Conservation (phyloP, 768 basidiomycete species). For the Artomyces pyxidatus region DNA sequence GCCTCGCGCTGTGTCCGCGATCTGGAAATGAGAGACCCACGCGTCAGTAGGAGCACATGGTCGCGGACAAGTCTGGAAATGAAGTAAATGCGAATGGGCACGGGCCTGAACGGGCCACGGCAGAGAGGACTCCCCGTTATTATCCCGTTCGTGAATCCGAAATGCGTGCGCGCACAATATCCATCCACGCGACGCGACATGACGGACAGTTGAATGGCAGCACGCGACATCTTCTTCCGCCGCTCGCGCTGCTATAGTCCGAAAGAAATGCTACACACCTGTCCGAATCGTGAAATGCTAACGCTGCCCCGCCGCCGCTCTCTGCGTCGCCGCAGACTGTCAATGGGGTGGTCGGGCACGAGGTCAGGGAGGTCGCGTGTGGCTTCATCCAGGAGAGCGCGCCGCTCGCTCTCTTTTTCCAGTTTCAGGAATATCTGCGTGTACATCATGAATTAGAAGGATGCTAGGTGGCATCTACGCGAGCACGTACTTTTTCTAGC, state of each 20-base stretch:
- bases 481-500: constrained; percentile 14
- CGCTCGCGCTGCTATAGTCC: background rate
- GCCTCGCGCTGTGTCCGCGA: too few species aligned
- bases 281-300: constrained; percentile 53
- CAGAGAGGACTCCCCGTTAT: too few species aligned
- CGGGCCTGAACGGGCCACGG: too few species aligned
- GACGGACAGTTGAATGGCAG: constrained; percentile 5
- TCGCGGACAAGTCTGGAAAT: background rate
- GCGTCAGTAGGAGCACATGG: too few species aligned
- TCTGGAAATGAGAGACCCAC: too few species aligned
- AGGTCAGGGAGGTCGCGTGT: constrained; percentile 5
- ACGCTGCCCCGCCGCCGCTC: constrained; percentile 41
- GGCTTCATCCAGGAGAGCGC: constrained; percentile 34
- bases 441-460: background rate
- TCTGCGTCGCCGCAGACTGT: constrained; percentile 14
- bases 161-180: too few species aligned
- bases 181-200: constrained; percentile 2
- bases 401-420: constrained; percentile 47
- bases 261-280: constrained; percentile 29
- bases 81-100: background rate
- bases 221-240: background rate
- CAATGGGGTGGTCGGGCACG: constrained; percentile 1
- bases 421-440: constrained; percentile 49
- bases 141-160: too few species aligned
- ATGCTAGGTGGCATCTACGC: background rate